Evolutionary conservation across 345 rosid genomes (phyloP).

Genomic region (Corchorus capsularis): DNA sequence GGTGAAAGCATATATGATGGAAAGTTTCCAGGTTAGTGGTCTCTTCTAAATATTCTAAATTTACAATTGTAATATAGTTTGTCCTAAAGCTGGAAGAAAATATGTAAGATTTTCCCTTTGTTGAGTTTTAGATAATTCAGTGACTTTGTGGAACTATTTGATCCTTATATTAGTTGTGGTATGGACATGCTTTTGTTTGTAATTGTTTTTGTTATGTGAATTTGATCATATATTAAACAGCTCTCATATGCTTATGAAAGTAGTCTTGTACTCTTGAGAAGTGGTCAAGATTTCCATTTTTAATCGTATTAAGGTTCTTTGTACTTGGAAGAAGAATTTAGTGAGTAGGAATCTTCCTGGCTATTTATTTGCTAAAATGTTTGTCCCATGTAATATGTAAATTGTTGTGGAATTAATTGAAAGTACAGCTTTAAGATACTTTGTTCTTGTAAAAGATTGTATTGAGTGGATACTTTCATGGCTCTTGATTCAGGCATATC

Average conservation of each 20-base stretch:
- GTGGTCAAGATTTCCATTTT: not conserved
- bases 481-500: not conserved
- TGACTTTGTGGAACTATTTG: not conserved
- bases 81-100: not conserved
- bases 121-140: not conserved
- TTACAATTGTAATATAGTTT: slow-evolving; percentile 2
- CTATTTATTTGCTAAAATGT: not conserved
- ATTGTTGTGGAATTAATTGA: too few relatives aligned
- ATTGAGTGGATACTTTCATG: not conserved
- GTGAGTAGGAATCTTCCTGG: not conserved
- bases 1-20: slow-evolving; percentile 93
- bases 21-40: slow-evolving; percentile 80
- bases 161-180: not conserved
- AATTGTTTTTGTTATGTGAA: not conserved
- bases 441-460: not conserved
- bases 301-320: too few relatives aligned
- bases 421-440: not conserved
- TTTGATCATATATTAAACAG: not conserved
- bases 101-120: not conserved
- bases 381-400: too few relatives aligned
- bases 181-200: slow-evolving; percentile 4
- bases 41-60: not conserved
- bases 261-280: not conserved
- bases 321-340: too few relatives aligned
- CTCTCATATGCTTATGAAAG: not conserved